These are phyloP conservation scores for Anthracocystis panici-leucophaei DNA, from an alignment of 1,284 basidiomycete species.

Conservation along the genomic window DNA sequence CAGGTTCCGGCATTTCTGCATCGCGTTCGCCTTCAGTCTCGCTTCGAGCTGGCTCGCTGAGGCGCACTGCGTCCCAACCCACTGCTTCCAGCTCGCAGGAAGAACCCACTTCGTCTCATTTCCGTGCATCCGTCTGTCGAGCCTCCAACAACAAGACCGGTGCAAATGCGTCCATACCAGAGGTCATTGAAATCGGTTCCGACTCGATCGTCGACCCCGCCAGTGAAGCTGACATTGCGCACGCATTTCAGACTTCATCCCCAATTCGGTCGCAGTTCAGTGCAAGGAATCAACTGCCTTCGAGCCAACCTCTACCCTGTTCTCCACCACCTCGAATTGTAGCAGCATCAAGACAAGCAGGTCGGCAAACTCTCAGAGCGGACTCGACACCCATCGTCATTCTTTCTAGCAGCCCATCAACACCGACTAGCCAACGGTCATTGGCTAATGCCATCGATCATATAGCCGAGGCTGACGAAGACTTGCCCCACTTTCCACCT, in stretches of 20 bases:
- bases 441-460: constrained; percentile 3
- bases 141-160: constrained; percentile 3
- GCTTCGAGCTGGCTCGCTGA: constrained; percentile 22
- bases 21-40: constrained; percentile 14
- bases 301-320: constrained; percentile 25
- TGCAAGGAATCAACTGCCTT: constrained; percentile 13
- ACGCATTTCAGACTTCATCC: constrained; percentile 17
- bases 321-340: constrained; percentile 19
- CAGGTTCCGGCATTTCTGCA: neutral
- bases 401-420: constrained; percentile 37
- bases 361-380: neutral
- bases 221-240: constrained; percentile 18
- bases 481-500: constrained; percentile 14
- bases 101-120: constrained; percentile 22
- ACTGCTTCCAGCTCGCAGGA: constrained; percentile 32
- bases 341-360: neutral
- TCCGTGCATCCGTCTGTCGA: constrained; percentile 9
- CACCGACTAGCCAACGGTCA: constrained; percentile 13
- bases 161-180: constrained; percentile 5
- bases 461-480: constrained; percentile 21
- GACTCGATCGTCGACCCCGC: constrained; percentile 38
- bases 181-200: constrained; percentile 45
- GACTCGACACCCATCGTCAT: constrained; percentile 44
- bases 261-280: constrained; percentile 47
- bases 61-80: constrained; percentile 40